phyloP scores from a whole-genome alignment of 2,329 filamentous ascomycete genomes.

The Didymosphaeria variabile region DNA sequence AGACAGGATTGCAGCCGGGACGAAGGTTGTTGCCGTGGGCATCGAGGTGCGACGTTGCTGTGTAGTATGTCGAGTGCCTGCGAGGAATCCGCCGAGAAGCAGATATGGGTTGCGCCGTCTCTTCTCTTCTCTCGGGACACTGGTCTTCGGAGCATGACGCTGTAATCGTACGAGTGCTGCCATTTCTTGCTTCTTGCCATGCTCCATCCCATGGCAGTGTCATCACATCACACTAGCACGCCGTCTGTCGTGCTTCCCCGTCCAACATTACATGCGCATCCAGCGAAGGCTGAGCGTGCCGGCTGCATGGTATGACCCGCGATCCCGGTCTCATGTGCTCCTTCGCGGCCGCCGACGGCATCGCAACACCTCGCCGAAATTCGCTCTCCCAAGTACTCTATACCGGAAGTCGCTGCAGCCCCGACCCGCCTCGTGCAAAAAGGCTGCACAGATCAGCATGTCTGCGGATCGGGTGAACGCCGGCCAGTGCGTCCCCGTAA shows the following conservation, averaged over 20 bases:
- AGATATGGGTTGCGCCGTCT: not conserved
- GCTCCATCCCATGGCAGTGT: conserved; percentile 3
- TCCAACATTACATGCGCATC: too few species aligned
- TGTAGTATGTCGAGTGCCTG: too few species aligned
- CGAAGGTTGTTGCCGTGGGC: not conserved
- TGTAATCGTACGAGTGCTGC: conserved; percentile 5
- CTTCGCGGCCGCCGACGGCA: conserved; percentile 14
- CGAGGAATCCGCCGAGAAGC: not conserved
- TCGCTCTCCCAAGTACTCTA: not conserved
- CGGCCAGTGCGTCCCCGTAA: conserved; percentile 13
- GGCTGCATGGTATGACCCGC: conserved; percentile 8
- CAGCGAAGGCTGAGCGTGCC: not conserved
- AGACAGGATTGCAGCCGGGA: conserved; percentile 2
- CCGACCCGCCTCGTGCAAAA: conserved; percentile 9
- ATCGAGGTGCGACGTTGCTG: not conserved
- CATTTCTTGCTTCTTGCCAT: not conserved
- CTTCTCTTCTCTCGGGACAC: conserved; percentile 6
- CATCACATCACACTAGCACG: conserved; percentile 2
- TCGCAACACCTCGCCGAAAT: conserved; percentile 3
- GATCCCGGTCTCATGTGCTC: conserved; percentile 6
- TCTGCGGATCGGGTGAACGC: conserved; percentile 11
- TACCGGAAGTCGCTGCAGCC: conserved; percentile 8
- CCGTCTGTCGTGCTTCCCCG: conserved; percentile 2
- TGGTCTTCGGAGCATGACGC: too few species aligned
- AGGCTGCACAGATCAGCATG: conserved; percentile 13